Evolutionary conservation across 805 yeast species (phyloP).

Genomic region (Yamadazyma kitorensis): DNA sequence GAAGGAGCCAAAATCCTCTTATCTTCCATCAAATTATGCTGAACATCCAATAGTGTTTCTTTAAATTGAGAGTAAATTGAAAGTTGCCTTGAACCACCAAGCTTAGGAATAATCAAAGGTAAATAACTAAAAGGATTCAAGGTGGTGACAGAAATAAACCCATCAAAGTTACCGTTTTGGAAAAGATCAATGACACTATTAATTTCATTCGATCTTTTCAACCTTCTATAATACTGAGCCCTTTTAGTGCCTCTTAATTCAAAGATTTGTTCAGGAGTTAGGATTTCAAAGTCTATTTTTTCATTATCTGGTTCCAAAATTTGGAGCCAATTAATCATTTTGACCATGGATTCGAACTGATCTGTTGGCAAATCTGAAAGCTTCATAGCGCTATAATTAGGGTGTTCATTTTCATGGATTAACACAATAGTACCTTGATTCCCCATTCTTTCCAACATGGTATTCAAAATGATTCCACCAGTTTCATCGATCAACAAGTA

Average conservation of each 20-base stretch:
- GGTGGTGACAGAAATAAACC: conserved; percentile 68
- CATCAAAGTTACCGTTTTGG: conserved; percentile 62
- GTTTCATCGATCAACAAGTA: conserved; percentile 90
- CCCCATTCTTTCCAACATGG: conserved; percentile 87
- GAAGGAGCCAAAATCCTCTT: conserved; percentile 77
- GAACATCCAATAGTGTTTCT: conserved; percentile 73
- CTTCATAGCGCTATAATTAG: conserved; percentile 69
- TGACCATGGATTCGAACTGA: conserved; percentile 52
- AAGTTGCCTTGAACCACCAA: conserved; percentile 85
- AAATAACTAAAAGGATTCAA: conserved; percentile 66
- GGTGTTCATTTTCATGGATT: conserved; percentile 90
- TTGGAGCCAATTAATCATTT: conserved; percentile 74
- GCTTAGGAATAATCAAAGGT: conserved; percentile 55
- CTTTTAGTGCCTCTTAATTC: conserved; percentile 58
- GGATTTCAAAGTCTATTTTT: conserved; percentile 43
- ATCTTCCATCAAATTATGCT: conserved; percentile 64
- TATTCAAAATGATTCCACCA: conserved; percentile 85
- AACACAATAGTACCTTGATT: conserved; percentile 69
- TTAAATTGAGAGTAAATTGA: conserved; percentile 80
- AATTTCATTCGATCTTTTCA: conserved; percentile 52
- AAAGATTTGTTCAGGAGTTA: conserved; percentile 50
- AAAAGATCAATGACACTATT: conserved; percentile 51
- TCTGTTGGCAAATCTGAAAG: conserved; percentile 63
- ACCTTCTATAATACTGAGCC: conserved; percentile 65
- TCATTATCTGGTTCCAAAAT: conserved; percentile 73